A percentile compares a stretch with the other conserved stretches of the same genome.
Evolutionary conservation across 768 basidiomycete species (phyloP).

Genomic region (Kwoniella dendrophila): DNA sequence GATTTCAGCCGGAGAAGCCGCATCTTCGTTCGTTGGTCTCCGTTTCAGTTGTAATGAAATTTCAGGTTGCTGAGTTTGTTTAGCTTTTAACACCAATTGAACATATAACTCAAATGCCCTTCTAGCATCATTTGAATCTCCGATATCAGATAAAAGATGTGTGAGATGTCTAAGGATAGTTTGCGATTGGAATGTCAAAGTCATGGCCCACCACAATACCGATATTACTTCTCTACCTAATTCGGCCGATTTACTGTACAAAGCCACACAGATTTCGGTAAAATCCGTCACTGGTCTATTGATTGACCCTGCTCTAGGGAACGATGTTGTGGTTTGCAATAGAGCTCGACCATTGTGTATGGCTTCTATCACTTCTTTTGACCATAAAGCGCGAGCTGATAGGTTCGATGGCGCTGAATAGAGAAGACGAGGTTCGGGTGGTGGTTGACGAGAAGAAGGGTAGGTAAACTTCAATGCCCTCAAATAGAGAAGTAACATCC

Average conservation of each 20-base stretch:
- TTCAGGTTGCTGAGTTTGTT: constrained; percentile 62
- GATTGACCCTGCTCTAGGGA: constrained; percentile 78
- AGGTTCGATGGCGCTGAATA: constrained; percentile 24
- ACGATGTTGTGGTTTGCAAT: constrained; percentile 68
- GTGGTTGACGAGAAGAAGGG: constrained; percentile 28
- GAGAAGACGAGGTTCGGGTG: constrained; percentile 35
- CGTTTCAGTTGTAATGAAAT: constrained; percentile 50
- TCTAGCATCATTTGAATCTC: constrained; percentile 56
- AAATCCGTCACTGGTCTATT: constrained; percentile 81
- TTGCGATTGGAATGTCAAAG: constrained; percentile 89
- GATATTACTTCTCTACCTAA: constrained; percentile 32
- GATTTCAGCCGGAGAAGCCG: constrained; percentile 25
- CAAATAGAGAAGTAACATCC: constrained; percentile 70
- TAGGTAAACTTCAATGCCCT: constrained; percentile 64
- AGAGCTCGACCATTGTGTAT: constrained; percentile 72
- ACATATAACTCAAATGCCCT: constrained; percentile 79
- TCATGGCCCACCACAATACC: constrained; percentile 94
- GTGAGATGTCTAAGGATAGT: constrained; percentile 82
- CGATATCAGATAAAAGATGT: constrained; percentile 67
- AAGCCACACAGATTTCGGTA: constrained; percentile 60
- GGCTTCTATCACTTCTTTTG: constrained; percentile 67
- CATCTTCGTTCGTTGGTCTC: constrained; percentile 40
- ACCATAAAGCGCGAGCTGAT: constrained; percentile 60
- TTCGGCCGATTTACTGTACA: constrained; percentile 22
- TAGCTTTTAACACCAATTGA: constrained; percentile 79